Base-by-base conservation (phyloP, 140 eudicot genomes). In the Senecio squalidus region DNA sequence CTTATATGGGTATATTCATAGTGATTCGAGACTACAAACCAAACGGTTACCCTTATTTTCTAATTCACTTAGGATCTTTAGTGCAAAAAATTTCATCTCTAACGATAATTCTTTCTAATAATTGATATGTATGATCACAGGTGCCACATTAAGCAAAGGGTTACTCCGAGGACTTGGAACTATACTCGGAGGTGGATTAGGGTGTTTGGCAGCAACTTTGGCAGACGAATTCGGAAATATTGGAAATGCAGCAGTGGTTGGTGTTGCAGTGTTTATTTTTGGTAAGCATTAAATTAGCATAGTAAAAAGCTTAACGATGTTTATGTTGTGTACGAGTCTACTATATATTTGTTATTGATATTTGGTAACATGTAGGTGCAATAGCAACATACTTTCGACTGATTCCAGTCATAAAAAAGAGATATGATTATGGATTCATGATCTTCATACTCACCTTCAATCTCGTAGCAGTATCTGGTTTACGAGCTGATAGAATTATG, bases 141-240 rank as follows among this genome's bases (percentile, higher is more conserved):
- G 97, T 74, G 97, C 95, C 27, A 84, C 91, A 51, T 62, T 89
- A 65, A 68, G 95, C 78, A 89, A 89, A 70, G 97, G 97, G n/a
- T 62, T 89, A 48, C 82, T 81, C 23, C 81, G 97, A 0, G 97
- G 80, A 52, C 16, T 80, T 33, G 97, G 97, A 55, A 89, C 97
- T 2, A 48, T 89, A 49, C 8, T 73, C 49, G 97, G 95, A 4
- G 95, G 95, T 21, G 92, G 88, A 67, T 62, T 89, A 62, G 97
- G 95, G 24, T 84, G 91, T 63, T 66, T 84, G 74, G 84, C 80
- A 9, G 88, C 88, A 15, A 72, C 72, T 22, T 26, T 84, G 55
- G 88, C 85, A 10, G 87, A 76, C 2, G 65, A 81, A 24, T 47
- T 72, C 9, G 92, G 88, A 54, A 72, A 69, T 25, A 51, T 77